phyloP scores from a whole-genome alignment of 1,284 basidiomycete genomes.

The Sanghuangporus baumii region DNA sequence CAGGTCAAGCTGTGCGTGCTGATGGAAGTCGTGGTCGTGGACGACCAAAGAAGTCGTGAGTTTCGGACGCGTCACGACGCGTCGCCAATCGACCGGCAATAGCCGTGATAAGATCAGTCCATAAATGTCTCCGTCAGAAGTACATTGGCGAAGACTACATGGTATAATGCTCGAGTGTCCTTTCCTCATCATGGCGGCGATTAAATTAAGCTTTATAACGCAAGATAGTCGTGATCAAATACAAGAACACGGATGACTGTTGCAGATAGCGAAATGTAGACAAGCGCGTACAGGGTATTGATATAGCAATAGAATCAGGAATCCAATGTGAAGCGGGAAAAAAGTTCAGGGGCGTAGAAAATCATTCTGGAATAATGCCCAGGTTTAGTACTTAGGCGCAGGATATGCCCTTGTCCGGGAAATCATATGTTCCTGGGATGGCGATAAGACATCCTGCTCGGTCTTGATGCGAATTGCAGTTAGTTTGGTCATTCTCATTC shows the following conservation, averaged over 20 bases:
- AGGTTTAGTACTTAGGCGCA: conserved; percentile 28
- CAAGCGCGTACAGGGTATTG: background rate
- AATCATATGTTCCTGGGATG: conserved; percentile 40
- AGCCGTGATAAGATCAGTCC: background rate
- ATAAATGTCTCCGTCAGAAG: too few species aligned
- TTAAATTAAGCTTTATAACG: too few species aligned
- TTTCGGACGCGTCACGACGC: background rate
- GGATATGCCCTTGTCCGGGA: conserved; percentile 31
- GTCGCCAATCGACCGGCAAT: background rate
- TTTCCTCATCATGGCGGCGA: too few species aligned
- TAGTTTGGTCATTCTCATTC: conserved; percentile 35
- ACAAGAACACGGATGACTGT: too few species aligned
- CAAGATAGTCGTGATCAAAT: too few species aligned
- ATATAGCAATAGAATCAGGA: background rate
- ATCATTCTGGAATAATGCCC: background rate
- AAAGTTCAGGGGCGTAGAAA: background rate
- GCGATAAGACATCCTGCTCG: conserved; percentile 36
- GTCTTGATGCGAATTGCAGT: conserved; percentile 49
- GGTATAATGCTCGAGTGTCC: too few species aligned
- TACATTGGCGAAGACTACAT: too few species aligned
- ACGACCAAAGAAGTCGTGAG: background rate
- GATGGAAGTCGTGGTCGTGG: background rate
- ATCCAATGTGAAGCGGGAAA: background rate
- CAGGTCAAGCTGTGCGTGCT: background rate
- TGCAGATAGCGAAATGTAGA: background rate